Conservation (phyloP, 2,329 filamentous ascomycete genomes). For the Torrubiella hemipterigena region DNA sequence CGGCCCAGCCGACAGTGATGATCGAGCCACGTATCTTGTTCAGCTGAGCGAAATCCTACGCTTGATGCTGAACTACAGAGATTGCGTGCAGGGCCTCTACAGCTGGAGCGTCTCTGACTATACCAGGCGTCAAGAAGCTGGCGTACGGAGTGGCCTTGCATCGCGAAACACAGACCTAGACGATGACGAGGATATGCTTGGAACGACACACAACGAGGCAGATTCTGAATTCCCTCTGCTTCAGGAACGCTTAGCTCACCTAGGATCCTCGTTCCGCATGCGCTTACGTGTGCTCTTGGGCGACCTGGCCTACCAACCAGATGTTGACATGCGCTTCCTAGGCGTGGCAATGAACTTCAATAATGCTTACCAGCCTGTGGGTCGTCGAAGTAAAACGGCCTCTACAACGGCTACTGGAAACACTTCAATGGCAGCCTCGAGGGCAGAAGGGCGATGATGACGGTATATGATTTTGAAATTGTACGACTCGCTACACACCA, state of each 20-base stretch:
- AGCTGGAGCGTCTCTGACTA: conserved; percentile 93
- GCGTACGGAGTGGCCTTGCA: conserved; percentile 54
- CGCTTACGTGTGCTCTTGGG: conserved; percentile 74
- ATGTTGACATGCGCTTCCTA: conserved; percentile 90
- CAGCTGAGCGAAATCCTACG: conserved; percentile 90
- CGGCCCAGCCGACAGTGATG: conserved; percentile 43
- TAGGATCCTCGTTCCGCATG: conserved; percentile 65
- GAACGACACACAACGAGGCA: conserved; percentile 40
- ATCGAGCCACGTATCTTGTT: conserved; percentile 66
- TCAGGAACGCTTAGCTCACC: conserved; percentile 56
- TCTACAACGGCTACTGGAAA: no score
- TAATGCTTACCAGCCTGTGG: conserved; percentile 87
- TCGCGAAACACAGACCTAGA: conserved; percentile 25
- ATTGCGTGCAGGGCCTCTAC: conserved; percentile 87
- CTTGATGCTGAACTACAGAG: conserved; percentile 86
- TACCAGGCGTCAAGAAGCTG: conserved; percentile 75
- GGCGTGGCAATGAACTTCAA: conserved; percentile 99
- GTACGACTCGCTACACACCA: no score
- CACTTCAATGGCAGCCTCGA: no score
- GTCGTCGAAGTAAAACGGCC: no score
- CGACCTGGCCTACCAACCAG: conserved; percentile 84
- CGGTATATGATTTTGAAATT: no score
- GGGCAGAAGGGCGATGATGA: no score
- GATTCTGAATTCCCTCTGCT: conserved; percentile 59
- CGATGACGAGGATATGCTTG: conserved; percentile 15